Base-by-base conservation (phyloP, 495 filamentous ascomycete genomes). In the Trichocladium antarcticum region DNA sequence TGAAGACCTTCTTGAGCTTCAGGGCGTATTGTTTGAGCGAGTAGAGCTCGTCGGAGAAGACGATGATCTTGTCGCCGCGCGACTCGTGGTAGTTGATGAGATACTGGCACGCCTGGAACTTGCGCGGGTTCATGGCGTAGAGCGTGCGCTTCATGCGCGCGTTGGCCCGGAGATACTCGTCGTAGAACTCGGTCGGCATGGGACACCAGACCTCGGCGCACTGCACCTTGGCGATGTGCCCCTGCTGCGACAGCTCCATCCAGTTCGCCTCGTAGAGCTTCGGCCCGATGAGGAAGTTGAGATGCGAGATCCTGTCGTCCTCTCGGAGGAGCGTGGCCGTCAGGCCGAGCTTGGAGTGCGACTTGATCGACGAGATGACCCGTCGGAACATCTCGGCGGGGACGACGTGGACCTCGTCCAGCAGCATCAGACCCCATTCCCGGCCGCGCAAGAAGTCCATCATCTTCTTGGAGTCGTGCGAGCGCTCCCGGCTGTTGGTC, bases 181-280 rank as follows among this genome's bases (percentile, higher is more conserved):
- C 81, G 65, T 97, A 96, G 69, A 98, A 98, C 59, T 98, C 92
- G 5, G 88, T 87, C 0, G 92, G 94, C 92, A 98, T 98, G 8
- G 89, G 90, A 63, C 92, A 98, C 92, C 92, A 98, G 22, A 98
- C 92, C 62, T 98, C 92, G 38, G 92, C 92, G 66, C 92, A 98
- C 58, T 98, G 92, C 1, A 98, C 92, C 56, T 87, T 87, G 36
- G 92, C 92, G 60, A 98, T 98, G 62, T 97, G 92, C 12, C 92
- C 92, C 65, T 95, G 86, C 50, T 96, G 85, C 0, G 89, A 89
- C 36, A 98, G 78, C 64, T 98, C 90, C 85, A 97, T 95, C 92
- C 92, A 98, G 64, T 98, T 98, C 21, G 92, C 92, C 63, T 98
- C 92, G 66, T 95, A 98, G 1, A 98, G 75, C 60, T 98, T 98